These are phyloP conservation scores for Calonectria crousiana DNA, from an alignment of 2,329 filamentous ascomycete genomes.

Conservation along the genomic window DNA sequence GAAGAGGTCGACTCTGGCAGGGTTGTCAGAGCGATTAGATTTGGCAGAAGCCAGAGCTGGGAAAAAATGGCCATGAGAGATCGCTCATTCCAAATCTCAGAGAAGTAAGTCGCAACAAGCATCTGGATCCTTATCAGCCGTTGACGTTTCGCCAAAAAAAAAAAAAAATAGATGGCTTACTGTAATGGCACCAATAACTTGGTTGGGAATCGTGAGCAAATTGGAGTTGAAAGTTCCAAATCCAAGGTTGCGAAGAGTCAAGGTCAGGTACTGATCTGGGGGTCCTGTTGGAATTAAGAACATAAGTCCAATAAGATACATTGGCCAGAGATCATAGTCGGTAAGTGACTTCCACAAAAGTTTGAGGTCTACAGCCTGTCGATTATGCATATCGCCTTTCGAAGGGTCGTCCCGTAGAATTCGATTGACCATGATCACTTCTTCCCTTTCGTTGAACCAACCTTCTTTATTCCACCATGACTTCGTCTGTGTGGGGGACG, in stretches of 20 bases:
- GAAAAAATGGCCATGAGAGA: slow-evolving; percentile 48
- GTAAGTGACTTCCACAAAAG: slow-evolving; percentile 63
- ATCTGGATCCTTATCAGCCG: slow-evolving; percentile 3
- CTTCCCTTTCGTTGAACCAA: slow-evolving; percentile 53
- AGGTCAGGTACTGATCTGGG: slow-evolving; percentile 63
- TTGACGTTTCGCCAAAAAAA: no score
- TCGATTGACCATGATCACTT: slow-evolving; percentile 69
- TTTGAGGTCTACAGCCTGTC: slow-evolving; percentile 57
- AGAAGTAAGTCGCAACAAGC: slow-evolving; percentile 26
- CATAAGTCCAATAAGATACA: slow-evolving; percentile 63
- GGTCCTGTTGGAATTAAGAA: slow-evolving; percentile 62
- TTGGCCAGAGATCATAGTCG: slow-evolving; percentile 70
- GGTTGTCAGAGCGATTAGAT: slow-evolving; percentile 58
- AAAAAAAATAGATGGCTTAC: not conserved
- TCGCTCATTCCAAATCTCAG: slow-evolving; percentile 61
- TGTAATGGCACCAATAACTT: slow-evolving; percentile 23
- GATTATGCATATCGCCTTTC: slow-evolving; percentile 72
- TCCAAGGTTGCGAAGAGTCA: slow-evolving; percentile 47
- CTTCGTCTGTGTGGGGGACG: slow-evolving; percentile 58
- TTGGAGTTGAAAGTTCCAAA: slow-evolving; percentile 57
- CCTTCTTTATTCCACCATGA: slow-evolving; percentile 66
- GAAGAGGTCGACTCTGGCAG: slow-evolving; percentile 37
- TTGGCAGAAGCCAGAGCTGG: slow-evolving; percentile 72
- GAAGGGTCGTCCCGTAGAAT: slow-evolving; percentile 67
- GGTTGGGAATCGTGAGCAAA: slow-evolving; percentile 29